Evolutionary conservation across 768 basidiomycete genomes (phyloP).

Genomic region (Gymnopilus dilepis): DNA sequence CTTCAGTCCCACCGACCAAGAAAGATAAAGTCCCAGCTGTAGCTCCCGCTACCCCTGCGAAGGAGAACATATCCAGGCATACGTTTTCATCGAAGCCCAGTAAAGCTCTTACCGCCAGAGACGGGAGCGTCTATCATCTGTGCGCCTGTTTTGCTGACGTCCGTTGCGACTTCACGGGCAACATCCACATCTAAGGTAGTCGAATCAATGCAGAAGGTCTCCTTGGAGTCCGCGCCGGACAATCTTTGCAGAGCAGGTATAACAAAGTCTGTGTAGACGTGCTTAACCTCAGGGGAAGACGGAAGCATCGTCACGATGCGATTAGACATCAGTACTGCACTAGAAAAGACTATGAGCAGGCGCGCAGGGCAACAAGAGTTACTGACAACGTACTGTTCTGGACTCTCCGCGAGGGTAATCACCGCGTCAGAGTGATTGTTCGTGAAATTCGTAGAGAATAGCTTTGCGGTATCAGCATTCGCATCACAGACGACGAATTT

Average conservation of each 20-base stretch:
- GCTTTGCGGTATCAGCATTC: constrained; percentile 56
- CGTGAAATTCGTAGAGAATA: constrained; percentile 62
- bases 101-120: constrained; percentile 72
- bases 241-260: constrained; percentile 64
- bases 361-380: neutral
- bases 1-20: constrained; percentile 81
- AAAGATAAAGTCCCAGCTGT: constrained; percentile 89
- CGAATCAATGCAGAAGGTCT: constrained; percentile 83
- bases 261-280: constrained; percentile 76
- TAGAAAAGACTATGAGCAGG: constrained; percentile 29
- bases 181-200: constrained; percentile 87
- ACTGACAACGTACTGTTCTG: constrained; percentile 60
- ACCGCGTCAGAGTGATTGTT: constrained; percentile 62
- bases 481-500: constrained; percentile 84
- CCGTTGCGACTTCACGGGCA: constrained; percentile 65
- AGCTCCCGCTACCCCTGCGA: constrained; percentile 81
- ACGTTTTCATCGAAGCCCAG: neutral
- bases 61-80: neutral
- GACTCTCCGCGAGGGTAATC: constrained; percentile 63
- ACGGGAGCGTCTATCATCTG: constrained; percentile 93
- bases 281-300: constrained; percentile 84
- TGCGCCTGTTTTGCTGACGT: constrained; percentile 60
- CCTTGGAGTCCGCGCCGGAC: constrained; percentile 36
- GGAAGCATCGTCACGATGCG: constrained; percentile 91
- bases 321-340: constrained; percentile 65